A percentile compares a stretch with the other conserved stretches of the same genome.
Evolutionary conservation across 768 basidiomycete species (phyloP).

Genomic region (Galerina sulciceps): DNA sequence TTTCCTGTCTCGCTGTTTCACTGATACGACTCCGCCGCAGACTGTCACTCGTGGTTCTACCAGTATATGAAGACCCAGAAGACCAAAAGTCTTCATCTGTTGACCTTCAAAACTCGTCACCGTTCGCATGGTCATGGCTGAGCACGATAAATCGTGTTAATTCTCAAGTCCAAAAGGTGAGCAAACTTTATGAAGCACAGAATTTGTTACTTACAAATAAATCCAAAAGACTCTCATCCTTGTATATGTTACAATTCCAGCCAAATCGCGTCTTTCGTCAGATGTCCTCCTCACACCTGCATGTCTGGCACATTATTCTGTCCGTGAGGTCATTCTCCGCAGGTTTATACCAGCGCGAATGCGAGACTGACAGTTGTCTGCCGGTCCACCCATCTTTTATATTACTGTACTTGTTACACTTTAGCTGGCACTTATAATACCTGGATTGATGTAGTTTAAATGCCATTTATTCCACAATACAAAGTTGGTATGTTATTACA

Average conservation of each 20-base stretch:
- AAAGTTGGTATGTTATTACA: slow-evolving; percentile 14
- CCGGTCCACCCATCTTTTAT: not conserved
- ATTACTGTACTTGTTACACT: not conserved
- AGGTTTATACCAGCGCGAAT: slow-evolving; percentile 92
- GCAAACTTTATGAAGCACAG: not conserved
- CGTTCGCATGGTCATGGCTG: slow-evolving; percentile 93
- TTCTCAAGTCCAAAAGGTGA: slow-evolving; percentile 94
- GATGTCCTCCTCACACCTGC: slow-evolving; percentile 69
- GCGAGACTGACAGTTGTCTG: slow-evolving; percentile 61
- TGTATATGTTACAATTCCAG: slow-evolving; percentile 91
- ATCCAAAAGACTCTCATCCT: slow-evolving; percentile 79
- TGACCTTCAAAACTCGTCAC: slow-evolving; percentile 64
- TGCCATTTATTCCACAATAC: slow-evolving; percentile 11
- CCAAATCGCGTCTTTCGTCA: slow-evolving; percentile 57
- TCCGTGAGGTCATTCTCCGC: slow-evolving; percentile 83
- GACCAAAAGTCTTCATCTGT: slow-evolving; percentile 73
- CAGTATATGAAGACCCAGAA: slow-evolving; percentile 82
- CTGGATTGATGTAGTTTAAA: not conserved
- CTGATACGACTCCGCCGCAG: slow-evolving; percentile 40
- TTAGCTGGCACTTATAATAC: too few relatives aligned
- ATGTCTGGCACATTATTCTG: slow-evolving; percentile 74
- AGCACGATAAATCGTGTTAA: slow-evolving; percentile 97
- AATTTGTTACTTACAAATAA: not conserved
- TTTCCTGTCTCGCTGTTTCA: not conserved
- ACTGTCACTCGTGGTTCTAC: slow-evolving; percentile 89